phyloP scores from a whole-genome alignment of 108 stramenopile species.

The Skeletonema costatum region DNA sequence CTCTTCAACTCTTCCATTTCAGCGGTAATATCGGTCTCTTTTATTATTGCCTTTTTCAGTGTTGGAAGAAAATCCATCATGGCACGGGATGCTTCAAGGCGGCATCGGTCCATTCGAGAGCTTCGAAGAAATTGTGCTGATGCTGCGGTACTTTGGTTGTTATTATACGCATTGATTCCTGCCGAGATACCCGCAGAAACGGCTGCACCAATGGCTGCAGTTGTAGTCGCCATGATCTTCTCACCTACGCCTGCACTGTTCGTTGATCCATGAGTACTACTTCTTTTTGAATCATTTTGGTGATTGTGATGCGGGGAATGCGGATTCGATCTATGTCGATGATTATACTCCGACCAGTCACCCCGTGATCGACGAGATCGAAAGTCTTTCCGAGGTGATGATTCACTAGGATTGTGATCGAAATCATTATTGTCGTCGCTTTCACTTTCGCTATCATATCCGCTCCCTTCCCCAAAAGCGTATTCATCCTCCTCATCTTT shows the following conservation, averaged over 20 bases:
- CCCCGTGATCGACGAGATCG: constrained; percentile 36
- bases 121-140: constrained; percentile 10
- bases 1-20: constrained; percentile 43
- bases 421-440: constrained; percentile 1
- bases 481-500: constrained; percentile 11
- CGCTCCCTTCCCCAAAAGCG: not conserved
- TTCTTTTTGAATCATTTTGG: not conserved
- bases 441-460: not conserved
- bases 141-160: not conserved
- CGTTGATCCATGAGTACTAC: not conserved
- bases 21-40: constrained; percentile 18
- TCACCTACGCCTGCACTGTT: not conserved
- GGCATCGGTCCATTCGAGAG: constrained; percentile 34
- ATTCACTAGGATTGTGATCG: not conserved
- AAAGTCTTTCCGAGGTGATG: not conserved
- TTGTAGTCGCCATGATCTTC: not conserved
- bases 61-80: constrained; percentile 48
- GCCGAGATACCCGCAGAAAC: not conserved
- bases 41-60: constrained; percentile 26
- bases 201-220: constrained; percentile 1
- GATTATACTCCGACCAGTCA: constrained; percentile 27
- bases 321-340: constrained; percentile 24
- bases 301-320: constrained; percentile 24
- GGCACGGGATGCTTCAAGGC: constrained; percentile 38
- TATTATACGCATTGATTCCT: constrained; percentile 5